Percentiles rank a stretch among this genome's conserved stretches.
phyloP scores from a whole-genome alignment of 1,284 basidiomycete species.

The Caloboletus inedulis region DNA sequence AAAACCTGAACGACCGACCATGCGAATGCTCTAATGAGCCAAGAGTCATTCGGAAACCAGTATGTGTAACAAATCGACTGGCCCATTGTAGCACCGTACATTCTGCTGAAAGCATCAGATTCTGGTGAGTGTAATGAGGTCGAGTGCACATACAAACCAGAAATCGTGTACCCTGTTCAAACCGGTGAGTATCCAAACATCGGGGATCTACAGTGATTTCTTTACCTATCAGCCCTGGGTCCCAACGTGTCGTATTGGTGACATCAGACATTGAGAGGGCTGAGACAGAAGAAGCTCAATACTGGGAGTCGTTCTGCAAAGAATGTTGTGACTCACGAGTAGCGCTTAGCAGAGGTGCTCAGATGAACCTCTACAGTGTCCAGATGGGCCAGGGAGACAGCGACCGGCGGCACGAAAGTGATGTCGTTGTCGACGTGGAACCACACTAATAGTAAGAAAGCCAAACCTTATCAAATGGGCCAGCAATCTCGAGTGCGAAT shows the following conservation, averaged over 20 bases:
- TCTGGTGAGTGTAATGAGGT: background rate
- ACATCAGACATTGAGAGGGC: too few relatives aligned
- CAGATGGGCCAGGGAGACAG: background rate
- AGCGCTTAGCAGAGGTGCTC: background rate
- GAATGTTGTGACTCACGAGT: too few relatives aligned
- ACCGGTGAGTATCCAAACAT: background rate
- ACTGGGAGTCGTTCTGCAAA: background rate
- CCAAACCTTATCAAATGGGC: too few relatives aligned
- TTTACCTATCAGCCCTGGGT: slow-evolving; percentile 8
- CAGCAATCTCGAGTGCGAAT: too few relatives aligned
- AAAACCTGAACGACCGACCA: background rate
- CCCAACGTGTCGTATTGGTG: too few relatives aligned
- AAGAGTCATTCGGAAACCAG: slow-evolving; percentile 15
- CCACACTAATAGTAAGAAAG: too few relatives aligned
- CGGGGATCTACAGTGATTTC: background rate
- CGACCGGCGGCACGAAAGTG: background rate
- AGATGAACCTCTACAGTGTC: background rate
- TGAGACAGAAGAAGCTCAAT: background rate
- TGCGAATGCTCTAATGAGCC: slow-evolving; percentile 5
- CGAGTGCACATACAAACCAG: slow-evolving; percentile 3
- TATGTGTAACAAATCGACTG: slow-evolving; percentile 10
- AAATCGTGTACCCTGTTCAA: slow-evolving; percentile 6
- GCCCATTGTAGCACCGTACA: slow-evolving; percentile 14
- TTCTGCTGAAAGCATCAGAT: background rate
- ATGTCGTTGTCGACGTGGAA: background rate